These are phyloP conservation scores for Hippophae gyantsensis DNA, from an alignment of 306 rosid species.

Conservation along the genomic window DNA sequence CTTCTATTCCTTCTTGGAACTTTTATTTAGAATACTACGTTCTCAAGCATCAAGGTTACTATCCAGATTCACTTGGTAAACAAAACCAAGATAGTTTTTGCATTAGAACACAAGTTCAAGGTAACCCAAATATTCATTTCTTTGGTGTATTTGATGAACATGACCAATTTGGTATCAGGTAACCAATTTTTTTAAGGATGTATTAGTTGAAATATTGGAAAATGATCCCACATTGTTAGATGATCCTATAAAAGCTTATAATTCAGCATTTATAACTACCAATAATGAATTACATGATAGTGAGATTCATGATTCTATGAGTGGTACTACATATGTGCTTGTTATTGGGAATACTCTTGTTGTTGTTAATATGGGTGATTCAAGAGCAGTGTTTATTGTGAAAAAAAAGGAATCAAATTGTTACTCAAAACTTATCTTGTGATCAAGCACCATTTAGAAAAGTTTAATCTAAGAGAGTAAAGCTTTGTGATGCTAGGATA, in stretches of 20 bases:
- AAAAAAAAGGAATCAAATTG: too few species aligned
- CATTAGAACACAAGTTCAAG: constrained; percentile 62
- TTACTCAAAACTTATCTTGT: too few species aligned
- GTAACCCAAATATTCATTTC: constrained; percentile 68
- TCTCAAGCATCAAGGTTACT: constrained; percentile 78
- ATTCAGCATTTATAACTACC: constrained; percentile 49
- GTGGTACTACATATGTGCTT: constrained; percentile 81
- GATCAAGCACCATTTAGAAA: constrained; percentile 54
- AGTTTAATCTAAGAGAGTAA: constrained; percentile 86
- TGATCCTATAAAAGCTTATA: constrained; percentile 67
- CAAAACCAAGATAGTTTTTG: constrained; percentile 80
- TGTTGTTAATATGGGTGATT: constrained; percentile 35
- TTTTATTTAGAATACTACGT: constrained; percentile 66
- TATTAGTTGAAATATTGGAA: constrained; percentile 46
- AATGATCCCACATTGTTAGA: constrained; percentile 47
- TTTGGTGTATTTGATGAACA: constrained; percentile 25
- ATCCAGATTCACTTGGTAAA: constrained; percentile 70
- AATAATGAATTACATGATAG: constrained; percentile 56
- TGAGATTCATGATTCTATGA: constrained; percentile 81
- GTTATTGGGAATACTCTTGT: constrained; percentile 59
- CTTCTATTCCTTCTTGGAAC: constrained; percentile 58
- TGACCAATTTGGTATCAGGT: constrained; percentile 63
- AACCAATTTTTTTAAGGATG: constrained; percentile 72
- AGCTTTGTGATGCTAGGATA: constrained; percentile 79
- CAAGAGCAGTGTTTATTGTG: too few species aligned